A percentile compares a stretch with the other conserved stretches of the same genome.
phyloP scores from a whole-genome alignment of 2,329 filamentous ascomycete genomes.

The Colletotrichum godetiae region DNA sequence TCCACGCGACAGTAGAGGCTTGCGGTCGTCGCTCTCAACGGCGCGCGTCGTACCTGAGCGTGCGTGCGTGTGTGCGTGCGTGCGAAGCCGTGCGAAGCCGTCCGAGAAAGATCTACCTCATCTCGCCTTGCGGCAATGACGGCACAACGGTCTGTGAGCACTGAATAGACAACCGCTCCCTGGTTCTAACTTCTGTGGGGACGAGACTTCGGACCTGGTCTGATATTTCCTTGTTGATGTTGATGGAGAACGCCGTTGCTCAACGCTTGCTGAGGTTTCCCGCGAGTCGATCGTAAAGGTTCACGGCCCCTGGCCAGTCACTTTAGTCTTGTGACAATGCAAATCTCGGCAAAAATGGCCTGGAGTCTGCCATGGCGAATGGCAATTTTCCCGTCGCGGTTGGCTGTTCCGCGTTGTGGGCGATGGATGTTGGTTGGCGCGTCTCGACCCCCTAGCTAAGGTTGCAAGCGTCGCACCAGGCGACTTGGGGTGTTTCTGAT shows the following conservation, averaged over 20 bases:
- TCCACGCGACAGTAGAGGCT: no score
- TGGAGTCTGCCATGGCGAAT: background rate
- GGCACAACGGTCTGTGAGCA: slow-evolving; percentile 13
- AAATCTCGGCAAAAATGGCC: background rate
- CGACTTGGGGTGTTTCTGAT: background rate
- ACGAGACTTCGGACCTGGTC: background rate
- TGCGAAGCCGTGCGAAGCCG: background rate
- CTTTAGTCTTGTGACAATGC: background rate
- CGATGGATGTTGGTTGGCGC: background rate
- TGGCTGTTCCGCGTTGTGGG: background rate
- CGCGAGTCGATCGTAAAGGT: background rate
- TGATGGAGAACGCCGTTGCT: background rate
- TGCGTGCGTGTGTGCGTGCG: no score
- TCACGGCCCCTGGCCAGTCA: background rate
- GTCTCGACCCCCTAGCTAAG: background rate
- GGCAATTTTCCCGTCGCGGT: background rate
- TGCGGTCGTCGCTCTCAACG: background rate
- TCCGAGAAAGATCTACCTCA: background rate
- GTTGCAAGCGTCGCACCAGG: slow-evolving; percentile 2
- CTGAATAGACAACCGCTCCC: background rate
- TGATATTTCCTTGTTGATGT: background rate
- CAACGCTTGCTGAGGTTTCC: no score
- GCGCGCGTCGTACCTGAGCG: background rate
- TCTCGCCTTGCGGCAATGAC: slow-evolving; percentile 16
- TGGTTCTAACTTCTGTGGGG: background rate